A percentile compares a stretch with the other conserved stretches of the same genome.
phyloP scores from a whole-genome alignment of 2,329 filamentous ascomycete genomes.

The Xylaria sp. region DNA sequence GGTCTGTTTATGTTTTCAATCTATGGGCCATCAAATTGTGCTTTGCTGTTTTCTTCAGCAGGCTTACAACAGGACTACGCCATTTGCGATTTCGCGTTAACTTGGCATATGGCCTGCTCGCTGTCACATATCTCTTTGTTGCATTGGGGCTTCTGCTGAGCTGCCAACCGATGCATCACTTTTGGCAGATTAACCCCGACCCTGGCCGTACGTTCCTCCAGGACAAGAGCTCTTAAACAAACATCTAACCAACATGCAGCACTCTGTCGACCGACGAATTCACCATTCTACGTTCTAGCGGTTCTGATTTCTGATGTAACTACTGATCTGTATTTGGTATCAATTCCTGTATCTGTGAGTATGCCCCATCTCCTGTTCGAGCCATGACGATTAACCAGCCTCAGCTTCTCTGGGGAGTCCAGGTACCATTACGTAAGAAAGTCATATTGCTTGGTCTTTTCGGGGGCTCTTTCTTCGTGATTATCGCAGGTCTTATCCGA shows the following conservation, averaged over 20 bases:
- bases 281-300: constrained; percentile 56
- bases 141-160: constrained; percentile 57
- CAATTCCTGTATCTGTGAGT: constrained; percentile 58
- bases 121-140: constrained; percentile 56
- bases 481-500: constrained; percentile 59
- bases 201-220: constrained; percentile 56
- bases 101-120: constrained; percentile 56
- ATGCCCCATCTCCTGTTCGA: not conserved
- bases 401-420: constrained; percentile 58
- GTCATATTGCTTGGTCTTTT: constrained; percentile 59
- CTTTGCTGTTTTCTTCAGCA: constrained; percentile 46
- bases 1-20: constrained; percentile 48
- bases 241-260: not conserved
- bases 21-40: constrained; percentile 48
- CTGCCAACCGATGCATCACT: constrained; percentile 57
- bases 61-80: constrained; percentile 47
- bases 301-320: constrained; percentile 57
- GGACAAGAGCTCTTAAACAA: constrained; percentile 15
- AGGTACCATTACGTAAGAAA: constrained; percentile 54
- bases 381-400: not conserved
- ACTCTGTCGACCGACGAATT: constrained; percentile 58
- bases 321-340: constrained; percentile 60
- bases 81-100: constrained; percentile 53
- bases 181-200: constrained; percentile 62
- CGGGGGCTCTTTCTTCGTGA: constrained; percentile 60